Conservation (phyloP, 2,329 filamentous ascomycete species). For the Lecanoromycetidae sp. region DNA sequence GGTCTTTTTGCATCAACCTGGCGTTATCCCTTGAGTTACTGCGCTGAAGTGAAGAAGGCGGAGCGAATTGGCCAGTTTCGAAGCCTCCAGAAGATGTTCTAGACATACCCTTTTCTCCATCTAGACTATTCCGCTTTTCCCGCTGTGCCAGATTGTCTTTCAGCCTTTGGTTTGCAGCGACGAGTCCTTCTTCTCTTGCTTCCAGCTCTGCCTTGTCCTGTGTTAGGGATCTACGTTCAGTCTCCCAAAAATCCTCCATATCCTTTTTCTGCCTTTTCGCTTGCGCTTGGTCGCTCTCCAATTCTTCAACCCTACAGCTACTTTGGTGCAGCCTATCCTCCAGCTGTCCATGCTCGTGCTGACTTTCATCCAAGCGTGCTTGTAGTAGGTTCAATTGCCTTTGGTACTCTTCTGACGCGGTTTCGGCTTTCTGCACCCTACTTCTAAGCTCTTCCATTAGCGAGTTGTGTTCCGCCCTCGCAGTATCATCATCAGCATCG, state of each 20-base stretch:
- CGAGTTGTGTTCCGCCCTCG: slow-evolving; percentile 65
- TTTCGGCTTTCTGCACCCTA: slow-evolving; percentile 68
- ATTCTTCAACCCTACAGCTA: slow-evolving; percentile 67
- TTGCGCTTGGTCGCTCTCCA: slow-evolving; percentile 78
- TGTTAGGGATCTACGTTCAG: slow-evolving; percentile 72
- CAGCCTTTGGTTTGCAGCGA: slow-evolving; percentile 75
- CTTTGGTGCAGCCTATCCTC: slow-evolving; percentile 82
- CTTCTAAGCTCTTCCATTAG: slow-evolving; percentile 75
- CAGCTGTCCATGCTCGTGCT: slow-evolving; percentile 69
- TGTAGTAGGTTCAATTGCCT: slow-evolving; percentile 80
- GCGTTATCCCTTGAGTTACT: slow-evolving; percentile 85
- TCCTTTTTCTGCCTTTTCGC: slow-evolving; percentile 73
- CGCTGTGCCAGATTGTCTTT: slow-evolving; percentile 80
- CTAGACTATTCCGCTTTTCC: slow-evolving; percentile 42
- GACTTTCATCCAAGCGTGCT: slow-evolving; percentile 70
- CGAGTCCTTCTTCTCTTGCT: slow-evolving; percentile 79
- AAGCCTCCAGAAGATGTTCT: slow-evolving; percentile 42
- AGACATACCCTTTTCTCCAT: slow-evolving; percentile 18
- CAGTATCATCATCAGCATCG: slow-evolving; percentile 53
- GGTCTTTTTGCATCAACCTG: slow-evolving; percentile 88
- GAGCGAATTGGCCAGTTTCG: slow-evolving; percentile 70
- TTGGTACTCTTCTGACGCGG: slow-evolving; percentile 61
- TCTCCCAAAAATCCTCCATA: slow-evolving; percentile 84
- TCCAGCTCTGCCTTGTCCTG: slow-evolving; percentile 86
- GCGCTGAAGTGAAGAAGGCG: slow-evolving; percentile 51